Evolutionary conservation across 1,284 basidiomycete species (phyloP), one percentile per base, ranked within the genome.

Genomic region (Fomes fomentarius): DNA sequence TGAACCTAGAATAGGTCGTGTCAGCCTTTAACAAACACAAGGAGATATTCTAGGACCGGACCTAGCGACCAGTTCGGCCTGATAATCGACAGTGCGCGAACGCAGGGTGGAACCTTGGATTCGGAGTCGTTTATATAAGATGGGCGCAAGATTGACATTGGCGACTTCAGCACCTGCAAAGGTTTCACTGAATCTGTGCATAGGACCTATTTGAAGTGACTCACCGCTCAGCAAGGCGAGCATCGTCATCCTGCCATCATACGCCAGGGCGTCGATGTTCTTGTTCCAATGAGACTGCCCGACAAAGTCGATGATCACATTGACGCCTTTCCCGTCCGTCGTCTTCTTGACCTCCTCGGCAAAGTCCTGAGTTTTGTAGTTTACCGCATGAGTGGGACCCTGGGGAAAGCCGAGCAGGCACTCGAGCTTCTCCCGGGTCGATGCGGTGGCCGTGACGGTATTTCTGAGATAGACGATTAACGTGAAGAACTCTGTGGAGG

Each of bases 71-170:
- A 98, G 77, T 15, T 90, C 79, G 4, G 83, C 78, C 73, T 98
- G 95, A 71, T 98, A 98, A 57, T 83, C 79, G 26, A 80, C 68
- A n/a, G 83, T 81, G 45, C 94, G 84, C 21, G 89, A 87, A 34
- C 95, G 86, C 37, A 98, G 76, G 0, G 94, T 97, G 12, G 91
- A 92, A 21, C 95, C 96, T 71, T 95, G 88, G 50, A 99, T 87
- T 11, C 87, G 85, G 52, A 98, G 80, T 8, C 96, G 87, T 76
- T 98, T 98, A 74, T 79, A 88, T 50, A 96, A 73, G 50, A 98
- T 79, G 9, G 84, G 85, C 2, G 67, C 71, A 26, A 97, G 73
- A 69, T 91, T 81, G 52, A 85, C 73, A n/a, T 79, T 79, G 26
- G 83, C 72, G 26, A 93, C 82, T 41, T 80, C 78, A 21, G 78